These are phyloP conservation scores for Colletotrichum tamarilloi DNA, from an alignment of 2,329 filamentous ascomycete species.

Conservation along the genomic window DNA sequence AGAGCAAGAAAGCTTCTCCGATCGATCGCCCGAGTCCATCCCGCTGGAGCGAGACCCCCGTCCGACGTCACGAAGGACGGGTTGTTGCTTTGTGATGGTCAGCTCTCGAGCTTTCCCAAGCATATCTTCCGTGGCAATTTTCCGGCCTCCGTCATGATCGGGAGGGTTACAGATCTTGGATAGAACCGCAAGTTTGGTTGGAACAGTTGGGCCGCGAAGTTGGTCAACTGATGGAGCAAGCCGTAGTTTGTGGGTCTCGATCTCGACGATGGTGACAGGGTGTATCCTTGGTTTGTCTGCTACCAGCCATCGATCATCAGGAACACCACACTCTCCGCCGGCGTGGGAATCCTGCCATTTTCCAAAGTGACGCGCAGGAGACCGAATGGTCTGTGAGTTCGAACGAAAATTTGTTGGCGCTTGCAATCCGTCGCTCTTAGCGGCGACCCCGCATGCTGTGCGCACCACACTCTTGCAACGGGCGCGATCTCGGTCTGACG, in stretches of 20 bases:
- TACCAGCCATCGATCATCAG: slow-evolving; percentile 24
- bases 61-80: slow-evolving; percentile 24
- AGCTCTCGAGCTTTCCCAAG: slow-evolving; percentile 22
- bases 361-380: not conserved
- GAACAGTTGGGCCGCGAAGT: slow-evolving; percentile 25
- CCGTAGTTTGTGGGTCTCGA: slow-evolving; percentile 28
- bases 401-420: slow-evolving; percentile 20
- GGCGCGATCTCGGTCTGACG: slow-evolving; percentile 5
- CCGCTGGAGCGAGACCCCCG: slow-evolving; percentile 17
- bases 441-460: slow-evolving; percentile 18
- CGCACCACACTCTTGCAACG: slow-evolving; percentile 2
- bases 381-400: slow-evolving; percentile 1
- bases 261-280: slow-evolving; percentile 26
- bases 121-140: slow-evolving; percentile 13
- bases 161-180: not conserved
- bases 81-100: slow-evolving; percentile 29
- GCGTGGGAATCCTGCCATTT: slow-evolving; percentile 4
- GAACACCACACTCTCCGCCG: slow-evolving; percentile 14
- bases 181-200: not conserved
- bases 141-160: slow-evolving; percentile 10
- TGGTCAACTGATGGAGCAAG: slow-evolving; percentile 26
- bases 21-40: slow-evolving; percentile 21
- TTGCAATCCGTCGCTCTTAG: slow-evolving; percentile 16
- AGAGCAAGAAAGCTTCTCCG: slow-evolving; percentile 3
- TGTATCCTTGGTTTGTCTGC: slow-evolving; percentile 26